Evolutionary conservation across 2,329 filamentous ascomycete species (phyloP).

Genomic region (Blastomyces parvus): DNA sequence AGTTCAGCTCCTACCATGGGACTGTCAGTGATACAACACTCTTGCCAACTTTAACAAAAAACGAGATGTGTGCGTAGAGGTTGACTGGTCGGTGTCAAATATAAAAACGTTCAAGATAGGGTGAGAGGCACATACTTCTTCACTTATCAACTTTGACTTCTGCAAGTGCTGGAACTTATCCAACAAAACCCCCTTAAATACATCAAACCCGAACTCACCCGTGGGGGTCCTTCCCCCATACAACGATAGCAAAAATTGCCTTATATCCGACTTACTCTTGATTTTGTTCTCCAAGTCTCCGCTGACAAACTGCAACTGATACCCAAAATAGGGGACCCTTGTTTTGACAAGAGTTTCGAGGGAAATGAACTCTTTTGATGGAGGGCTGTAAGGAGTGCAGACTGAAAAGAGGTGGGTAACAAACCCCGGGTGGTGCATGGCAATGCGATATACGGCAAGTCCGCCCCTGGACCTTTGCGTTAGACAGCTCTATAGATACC

Average conservation of each 20-base stretch:
- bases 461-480: constrained; percentile 51
- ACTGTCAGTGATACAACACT: background rate
- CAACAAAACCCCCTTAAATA: constrained; percentile 53
- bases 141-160: constrained; percentile 50
- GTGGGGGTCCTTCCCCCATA: constrained; percentile 56
- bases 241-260: constrained; percentile 59
- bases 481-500: background rate
- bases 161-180: constrained; percentile 52
- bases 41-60: background rate
- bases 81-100: background rate
- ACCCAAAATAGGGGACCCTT: constrained; percentile 60
- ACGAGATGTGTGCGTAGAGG: constrained; percentile 5
- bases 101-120: background rate
- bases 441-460: constrained; percentile 62
- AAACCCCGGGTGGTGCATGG: constrained; percentile 62
- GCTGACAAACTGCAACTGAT: constrained; percentile 72
- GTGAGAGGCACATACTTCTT: constrained; percentile 40
- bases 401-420: constrained; percentile 67
- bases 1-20: constrained; percentile 53
- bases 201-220: constrained; percentile 50
- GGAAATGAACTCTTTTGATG: constrained; percentile 44
- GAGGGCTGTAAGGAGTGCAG: constrained; percentile 64
- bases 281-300: constrained; percentile 54
- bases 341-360: constrained; percentile 52
- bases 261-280: constrained; percentile 52